These are phyloP conservation scores for Martiniozyma asiatica DNA, from an alignment of 1,139 yeast genomes.

Conservation along the genomic window DNA sequence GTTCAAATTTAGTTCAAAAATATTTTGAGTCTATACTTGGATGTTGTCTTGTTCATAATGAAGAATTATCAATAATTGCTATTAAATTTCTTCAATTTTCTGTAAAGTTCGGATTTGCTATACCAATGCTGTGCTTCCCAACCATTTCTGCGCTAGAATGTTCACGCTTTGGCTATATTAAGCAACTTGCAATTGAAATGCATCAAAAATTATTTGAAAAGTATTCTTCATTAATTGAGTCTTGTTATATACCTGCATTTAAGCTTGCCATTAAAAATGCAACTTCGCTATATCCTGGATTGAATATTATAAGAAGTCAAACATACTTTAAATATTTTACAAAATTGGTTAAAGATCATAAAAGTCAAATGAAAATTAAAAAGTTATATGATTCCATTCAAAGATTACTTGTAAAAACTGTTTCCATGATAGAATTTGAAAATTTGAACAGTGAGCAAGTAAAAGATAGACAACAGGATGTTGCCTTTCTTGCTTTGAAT, in stretches of 20 bases:
- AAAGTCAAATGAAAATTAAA: slow-evolving; percentile 36
- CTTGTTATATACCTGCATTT: slow-evolving; percentile 56
- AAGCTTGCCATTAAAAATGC: slow-evolving; percentile 39
- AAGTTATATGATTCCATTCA: slow-evolving; percentile 31
- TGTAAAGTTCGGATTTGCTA: slow-evolving; percentile 55
- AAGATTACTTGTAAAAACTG: slow-evolving; percentile 24
- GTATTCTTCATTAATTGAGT: slow-evolving; percentile 59
- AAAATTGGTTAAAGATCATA: slow-evolving; percentile 30
- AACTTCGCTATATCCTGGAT: slow-evolving; percentile 17
- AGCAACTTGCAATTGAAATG: slow-evolving; percentile 36
- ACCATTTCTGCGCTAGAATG: slow-evolving; percentile 62
- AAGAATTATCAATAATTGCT: slow-evolving; percentile 33
- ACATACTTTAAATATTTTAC: slow-evolving; percentile 27
- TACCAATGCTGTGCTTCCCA: slow-evolving; percentile 58
- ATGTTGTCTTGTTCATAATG: slow-evolving; percentile 26
- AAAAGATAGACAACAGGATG: slow-evolving; percentile 20
- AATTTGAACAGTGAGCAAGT: slow-evolving; percentile 36
- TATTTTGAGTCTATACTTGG: slow-evolving; percentile 38
- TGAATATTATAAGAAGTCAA: slow-evolving; percentile 12
- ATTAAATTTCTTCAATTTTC: slow-evolving; percentile 44
- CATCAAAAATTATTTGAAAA: slow-evolving; percentile 48
- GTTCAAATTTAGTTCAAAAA: slow-evolving; percentile 60
- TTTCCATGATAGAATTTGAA: slow-evolving; percentile 30
- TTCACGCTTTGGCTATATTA: slow-evolving; percentile 33
- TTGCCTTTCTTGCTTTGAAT: slow-evolving; percentile 29